These are phyloP conservation scores for Chaetomiaceae sp. DNA, from an alignment of 2,329 filamentous ascomycete species.

Conservation along the genomic window DNA sequence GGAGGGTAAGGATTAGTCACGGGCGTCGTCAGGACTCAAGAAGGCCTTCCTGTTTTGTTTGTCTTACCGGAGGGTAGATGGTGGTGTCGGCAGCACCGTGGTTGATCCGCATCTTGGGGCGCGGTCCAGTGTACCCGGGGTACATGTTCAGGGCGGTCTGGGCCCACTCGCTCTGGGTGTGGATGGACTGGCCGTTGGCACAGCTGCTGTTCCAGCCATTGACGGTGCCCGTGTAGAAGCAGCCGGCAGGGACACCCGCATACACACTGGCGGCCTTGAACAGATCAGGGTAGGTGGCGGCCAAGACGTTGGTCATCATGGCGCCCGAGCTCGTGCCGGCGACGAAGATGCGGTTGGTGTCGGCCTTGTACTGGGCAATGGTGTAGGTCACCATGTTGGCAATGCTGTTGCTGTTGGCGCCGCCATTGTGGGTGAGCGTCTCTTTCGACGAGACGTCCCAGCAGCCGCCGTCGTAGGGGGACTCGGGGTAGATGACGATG, in stretches of 20 bases:
- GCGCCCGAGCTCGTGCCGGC: conserved; percentile 45
- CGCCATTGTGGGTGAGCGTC: conserved; percentile 46
- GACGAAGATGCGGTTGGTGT: conserved; percentile 44
- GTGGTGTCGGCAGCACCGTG: conserved; percentile 36
- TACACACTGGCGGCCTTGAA: conserved; percentile 49
- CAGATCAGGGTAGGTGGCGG: conserved; percentile 50
- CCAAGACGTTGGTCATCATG: conserved; percentile 52
- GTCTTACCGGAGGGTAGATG: conserved; percentile 26
- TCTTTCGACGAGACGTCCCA: conserved; percentile 55
- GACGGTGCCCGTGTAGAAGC: conserved; percentile 42
- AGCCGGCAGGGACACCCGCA: conserved; percentile 51
- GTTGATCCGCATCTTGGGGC: conserved; percentile 36
- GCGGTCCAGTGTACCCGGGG: conserved; percentile 42
- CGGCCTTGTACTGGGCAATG: conserved; percentile 43
- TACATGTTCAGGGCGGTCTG: conserved; percentile 43
- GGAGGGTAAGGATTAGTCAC: not conserved
- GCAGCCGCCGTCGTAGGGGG: conserved; percentile 41
- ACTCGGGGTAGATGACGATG: conserved; percentile 47
- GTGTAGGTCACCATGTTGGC: conserved; percentile 51
- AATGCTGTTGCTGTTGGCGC: conserved; percentile 47
- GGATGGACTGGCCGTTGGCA: conserved; percentile 43
- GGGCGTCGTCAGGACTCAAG: too few species aligned
- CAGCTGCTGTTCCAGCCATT: conserved; percentile 52
- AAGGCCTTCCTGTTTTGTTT: not conserved
- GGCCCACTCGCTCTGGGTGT: conserved; percentile 39